phyloP scores from a whole-genome alignment of 352 stramenopile species.

The Globisporangium barbulae region DNA sequence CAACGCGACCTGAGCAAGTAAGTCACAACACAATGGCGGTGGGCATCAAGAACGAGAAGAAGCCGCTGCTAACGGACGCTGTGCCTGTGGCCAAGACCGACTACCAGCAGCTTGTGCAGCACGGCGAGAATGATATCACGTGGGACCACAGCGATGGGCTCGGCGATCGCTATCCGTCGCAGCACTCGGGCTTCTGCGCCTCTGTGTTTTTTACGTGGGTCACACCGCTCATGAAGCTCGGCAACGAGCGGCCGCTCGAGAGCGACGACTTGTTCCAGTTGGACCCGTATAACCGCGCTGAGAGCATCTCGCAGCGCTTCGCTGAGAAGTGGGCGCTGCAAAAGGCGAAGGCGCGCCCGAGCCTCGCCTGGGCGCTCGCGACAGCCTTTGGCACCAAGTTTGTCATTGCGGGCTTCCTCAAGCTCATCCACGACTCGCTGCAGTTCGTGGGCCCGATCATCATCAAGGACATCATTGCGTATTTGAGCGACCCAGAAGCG shows the following conservation, averaged over 20 bases:
- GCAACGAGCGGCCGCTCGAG: constrained; percentile 60
- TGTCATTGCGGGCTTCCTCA: constrained; percentile 44
- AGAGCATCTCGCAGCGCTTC: constrained; percentile 36
- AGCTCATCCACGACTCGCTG: constrained; percentile 52
- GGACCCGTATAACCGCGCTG: constrained; percentile 46
- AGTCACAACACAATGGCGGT: neutral
- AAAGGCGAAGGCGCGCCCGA: constrained; percentile 24
- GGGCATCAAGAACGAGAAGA: constrained; percentile 20
- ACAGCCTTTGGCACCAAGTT: constrained; percentile 48
- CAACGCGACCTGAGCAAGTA: neutral
- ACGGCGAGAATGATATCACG: neutral
- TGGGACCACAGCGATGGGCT: constrained; percentile 21
- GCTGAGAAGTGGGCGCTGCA: constrained; percentile 39
- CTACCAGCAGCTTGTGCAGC: constrained; percentile 22
- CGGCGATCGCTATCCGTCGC: constrained; percentile 49
- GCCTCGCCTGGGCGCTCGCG: constrained; percentile 37
- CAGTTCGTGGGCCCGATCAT: constrained; percentile 59
- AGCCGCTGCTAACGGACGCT: constrained; percentile 18
- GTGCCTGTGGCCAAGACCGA: neutral
- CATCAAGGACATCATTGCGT: constrained; percentile 69
- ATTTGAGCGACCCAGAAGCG: constrained; percentile 44
- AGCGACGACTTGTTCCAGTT: constrained; percentile 69
- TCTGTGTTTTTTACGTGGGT: constrained; percentile 75
- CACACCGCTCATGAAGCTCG: constrained; percentile 70
- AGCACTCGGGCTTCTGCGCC: constrained; percentile 50